phyloP scores from a whole-genome alignment of 2,329 filamentous ascomycete genomes.

The Cladosporium sp. region DNA sequence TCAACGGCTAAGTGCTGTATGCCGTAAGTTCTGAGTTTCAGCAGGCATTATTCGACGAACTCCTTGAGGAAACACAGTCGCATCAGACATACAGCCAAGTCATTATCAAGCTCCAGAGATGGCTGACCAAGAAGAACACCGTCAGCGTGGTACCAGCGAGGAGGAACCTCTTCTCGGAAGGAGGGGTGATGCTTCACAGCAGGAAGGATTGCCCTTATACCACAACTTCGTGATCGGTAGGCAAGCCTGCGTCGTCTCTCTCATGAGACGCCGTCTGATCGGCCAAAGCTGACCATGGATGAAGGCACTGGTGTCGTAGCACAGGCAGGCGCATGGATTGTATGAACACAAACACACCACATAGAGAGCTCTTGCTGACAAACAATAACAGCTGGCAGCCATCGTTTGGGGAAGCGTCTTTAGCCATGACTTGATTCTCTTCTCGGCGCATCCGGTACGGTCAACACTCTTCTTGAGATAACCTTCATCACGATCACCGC shows the following conservation, averaged over 20 bases:
- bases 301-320: slow-evolving; percentile 76
- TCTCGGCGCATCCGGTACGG: slow-evolving; percentile 81
- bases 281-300: slow-evolving; percentile 15
- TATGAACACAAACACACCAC: slow-evolving; percentile 31
- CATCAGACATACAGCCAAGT: neutral
- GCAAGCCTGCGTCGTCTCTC: slow-evolving; percentile 23
- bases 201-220: slow-evolving; percentile 58
- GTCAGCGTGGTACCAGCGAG: slow-evolving; percentile 45
- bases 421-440: slow-evolving; percentile 65
- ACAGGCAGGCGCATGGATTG: slow-evolving; percentile 71
- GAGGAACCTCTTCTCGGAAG: slow-evolving; percentile 67
- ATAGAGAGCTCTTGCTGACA: neutral
- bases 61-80: too few species aligned
- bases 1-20: neutral
- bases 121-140: slow-evolving; percentile 47
- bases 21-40: too few species aligned
- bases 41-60: too few species aligned
- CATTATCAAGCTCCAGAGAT: slow-evolving; percentile 32
- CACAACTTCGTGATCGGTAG: slow-evolving; percentile 72
- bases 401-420: slow-evolving; percentile 78
- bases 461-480: slow-evolving; percentile 15
- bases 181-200: slow-evolving; percentile 69
- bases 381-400: slow-evolving; percentile 54
- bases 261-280: neutral
- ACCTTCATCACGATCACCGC: neutral